These are phyloP conservation scores for Coemansia umbellata DNA, from an alignment of 192 early-diverging fungal genomes.

Conservation along the genomic window DNA sequence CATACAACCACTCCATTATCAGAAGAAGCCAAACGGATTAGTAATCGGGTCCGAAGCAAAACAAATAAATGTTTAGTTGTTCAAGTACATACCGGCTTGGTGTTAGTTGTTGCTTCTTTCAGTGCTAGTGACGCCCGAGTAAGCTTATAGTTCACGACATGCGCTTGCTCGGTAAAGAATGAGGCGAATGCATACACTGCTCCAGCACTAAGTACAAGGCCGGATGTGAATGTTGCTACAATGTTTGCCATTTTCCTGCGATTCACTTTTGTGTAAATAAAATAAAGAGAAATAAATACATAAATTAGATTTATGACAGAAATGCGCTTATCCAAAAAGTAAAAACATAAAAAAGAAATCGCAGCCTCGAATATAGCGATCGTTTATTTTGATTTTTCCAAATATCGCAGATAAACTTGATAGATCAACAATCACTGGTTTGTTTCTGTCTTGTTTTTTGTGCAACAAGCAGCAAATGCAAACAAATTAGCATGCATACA, in stretches of 20 bases:
- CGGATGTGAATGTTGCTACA: slow-evolving; percentile 36
- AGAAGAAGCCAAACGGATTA: no score
- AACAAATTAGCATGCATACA: no score
- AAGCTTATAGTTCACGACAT: slow-evolving; percentile 27
- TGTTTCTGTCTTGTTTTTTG: no score
- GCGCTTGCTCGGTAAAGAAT: slow-evolving; percentile 30
- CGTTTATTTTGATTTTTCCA: background rate
- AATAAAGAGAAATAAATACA: no score
- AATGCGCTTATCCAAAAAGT: no score
- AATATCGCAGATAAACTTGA: no score
- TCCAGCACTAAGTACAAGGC: slow-evolving; percentile 37
- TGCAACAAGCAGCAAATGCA: no score
- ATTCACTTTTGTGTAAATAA: no score
- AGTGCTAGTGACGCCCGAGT: slow-evolving; percentile 26
- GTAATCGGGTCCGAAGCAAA: no score
- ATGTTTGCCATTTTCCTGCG: slow-evolving; percentile 46
- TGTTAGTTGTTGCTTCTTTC: slow-evolving; percentile 1
- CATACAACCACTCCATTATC: no score
- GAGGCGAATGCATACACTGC: slow-evolving; percentile 39
- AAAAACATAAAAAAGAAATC: background rate
- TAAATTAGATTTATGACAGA: background rate
- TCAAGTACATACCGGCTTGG: background rate
- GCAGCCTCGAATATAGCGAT: background rate
- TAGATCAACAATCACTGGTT: no score
- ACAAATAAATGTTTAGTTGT: no score